Base-by-base conservation (phyloP, 768 basidiomycete species). In the Macrocybe gigantea region DNA sequence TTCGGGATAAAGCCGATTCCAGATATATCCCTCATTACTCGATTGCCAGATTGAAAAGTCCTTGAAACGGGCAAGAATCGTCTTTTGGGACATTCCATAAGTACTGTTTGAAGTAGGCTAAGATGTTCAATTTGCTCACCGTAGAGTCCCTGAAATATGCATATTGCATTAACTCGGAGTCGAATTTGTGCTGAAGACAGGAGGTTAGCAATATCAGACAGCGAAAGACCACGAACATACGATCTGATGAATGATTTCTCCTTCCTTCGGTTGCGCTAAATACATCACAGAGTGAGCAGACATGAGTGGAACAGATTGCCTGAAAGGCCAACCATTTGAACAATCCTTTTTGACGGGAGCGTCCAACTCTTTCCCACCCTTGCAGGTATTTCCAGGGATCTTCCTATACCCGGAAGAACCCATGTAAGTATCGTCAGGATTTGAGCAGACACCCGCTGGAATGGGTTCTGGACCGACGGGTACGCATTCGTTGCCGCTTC, bases 361-460 rank as follows among this genome's bases (percentile, higher is more conserved):
- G 56, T 96, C 95, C 67, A 88, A 88, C 58, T 74, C 68, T 13
- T 71, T 45, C 2, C 88, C 92, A n/a, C 73, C 73, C 34, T 73
- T 74, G 60, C 96, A 99, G 0, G 84, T 87, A 58, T 99, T 88
- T 0, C 95, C 95, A 3, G 96, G 93, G 49, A 99, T 91, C 60
- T 85, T 81, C 32, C 93, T 77, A 62, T 83, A 99, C 0, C 96
- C 96, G 13, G 89, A 92, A 0, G 94, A 97, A 0, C 96, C 96
- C 61, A 75, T 57, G 60, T 92, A 99, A 6, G 60, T 80, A 52
- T 85, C 72, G 5, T 77, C 71, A 0, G 77, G 65, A 40, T 70
- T 71, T 7, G 64, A 60, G 56, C 93, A 95, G 1, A 84, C 72
- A 3, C 81, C 88, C 5, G 83, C 76, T 0, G 92, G 88, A 40